Evolutionary conservation across 768 basidiomycete species (phyloP), one percentile per base, ranked within the genome.

Genomic region (Calocybe cyanea): DNA sequence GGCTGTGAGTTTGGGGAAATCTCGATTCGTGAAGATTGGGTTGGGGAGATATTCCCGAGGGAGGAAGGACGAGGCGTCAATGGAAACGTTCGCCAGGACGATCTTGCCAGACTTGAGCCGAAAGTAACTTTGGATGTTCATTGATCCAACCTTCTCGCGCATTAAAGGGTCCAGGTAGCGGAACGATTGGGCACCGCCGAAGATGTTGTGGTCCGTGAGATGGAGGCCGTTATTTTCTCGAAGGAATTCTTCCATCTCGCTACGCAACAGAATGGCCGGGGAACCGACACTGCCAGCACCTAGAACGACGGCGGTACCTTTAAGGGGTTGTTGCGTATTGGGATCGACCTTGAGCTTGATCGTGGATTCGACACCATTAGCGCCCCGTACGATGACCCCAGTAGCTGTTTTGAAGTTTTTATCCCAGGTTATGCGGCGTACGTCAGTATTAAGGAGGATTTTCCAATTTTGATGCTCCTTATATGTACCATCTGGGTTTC

Each of bases 161-260:
- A 45, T 32, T 1, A 17, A 30, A 7, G 45, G 42, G 28, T 57
- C 38, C 9, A 8, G 36, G 34, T 60, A 60, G 8, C 19, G 14
- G 49, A 61, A 61, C 11, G 60, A 17, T 4, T 21, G 15, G 4
- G 52, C 34, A 15, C 18, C 37, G 28, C 40, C 49, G 48, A 58
- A 49, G 34, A 61, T 61, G 40, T 58, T 46, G 50, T 61, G 60
- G 46, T 61, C 60, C 35, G 60, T 61, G n/a, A n/a, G n/a, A n/a
- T n/a, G n/a, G n/a, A n/a, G n/a, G n/a, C n/a, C n/a, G n/a, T n/a
- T n/a, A n/a, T 48, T 50, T 5, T 44, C 20, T 25, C 50, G 25
- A 19, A 48, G 37, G 11, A 30, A 40, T 15, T 37, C 34, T 14
- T 25, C 43, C 9, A 42, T 31, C 9, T 18, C 30, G 42, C 55